Evolutionary conservation across 2,329 filamentous ascomycete species (phyloP), one percentile per base, ranked within the genome.

Genomic region (Pseudopyricularia cyperi): DNA sequence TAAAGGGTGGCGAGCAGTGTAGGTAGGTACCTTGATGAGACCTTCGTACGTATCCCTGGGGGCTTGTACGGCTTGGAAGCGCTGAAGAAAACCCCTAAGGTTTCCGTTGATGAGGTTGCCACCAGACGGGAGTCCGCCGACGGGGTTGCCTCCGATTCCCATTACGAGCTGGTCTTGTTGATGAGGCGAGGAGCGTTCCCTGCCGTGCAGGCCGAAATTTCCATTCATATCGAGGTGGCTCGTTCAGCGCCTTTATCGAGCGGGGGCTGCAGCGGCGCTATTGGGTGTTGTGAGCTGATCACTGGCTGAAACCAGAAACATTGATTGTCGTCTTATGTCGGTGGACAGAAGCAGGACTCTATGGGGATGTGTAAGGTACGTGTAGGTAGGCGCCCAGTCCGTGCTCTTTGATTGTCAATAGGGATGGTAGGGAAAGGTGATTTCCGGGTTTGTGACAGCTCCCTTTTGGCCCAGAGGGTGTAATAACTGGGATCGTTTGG

Each of bases 1-100:
- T n/a, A 47, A 33, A 52, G 24, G 52, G 19, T 32, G 37, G 26
- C 50, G 39, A 37, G 33, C 35, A 55, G 26, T 46, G 33, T 19
- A n/a, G n/a, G 59, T 65, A 42, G n/a, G n/a, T 60, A 74, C 75
- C 67, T 72, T 71, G 52, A 78, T 70, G 55, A 79, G 60, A 42
- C 67, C 61, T 52, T 75, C 68, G 44, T 63, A 69, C 14, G 59
- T 63, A 35, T 72, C 66, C 48, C 68, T 65, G 35, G 72, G 68
- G 4, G 57, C 50, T 54, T 72, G 69, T 46, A 77, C 63, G 35
- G 62, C 58, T 46, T 71, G 68, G 57, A 71, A 78, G 8, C 75
- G 68, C 48, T 68, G 62, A 55, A 75, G 60, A 57, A 79, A 76
- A 47, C 71, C 68, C 62, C 70, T 62, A 44, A 74, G 22, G 7